Evolutionary conservation across 2,329 filamentous ascomycete species (phyloP), one percentile per base, ranked within the genome.

Genomic region (Neophaeococcomyces aloes): DNA sequence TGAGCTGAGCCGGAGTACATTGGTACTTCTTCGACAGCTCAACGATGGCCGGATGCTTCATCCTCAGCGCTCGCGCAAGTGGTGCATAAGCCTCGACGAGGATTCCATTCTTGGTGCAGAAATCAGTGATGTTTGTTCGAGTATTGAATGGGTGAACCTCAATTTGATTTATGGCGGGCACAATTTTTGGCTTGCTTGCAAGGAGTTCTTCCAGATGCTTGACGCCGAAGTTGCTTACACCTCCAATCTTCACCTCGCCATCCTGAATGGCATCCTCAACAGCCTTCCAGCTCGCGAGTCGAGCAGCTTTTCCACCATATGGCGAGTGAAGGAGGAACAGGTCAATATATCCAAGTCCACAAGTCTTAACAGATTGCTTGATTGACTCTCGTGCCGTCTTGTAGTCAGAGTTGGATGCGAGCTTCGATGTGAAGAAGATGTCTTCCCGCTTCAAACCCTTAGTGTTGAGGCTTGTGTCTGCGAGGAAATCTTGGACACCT

Each of bases 81-180:
- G 86, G 86, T 5, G 83, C 83, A 52, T 91, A 93, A 0, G 86
- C 85, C 62, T 91, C 78, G 1, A 91, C 71, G 0, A 80, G 65
- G 45, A 91, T 87, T 29, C 68, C 65, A 50, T 88, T 67, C 48
- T 75, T 65, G 45, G 75, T 69, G 56, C 85, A 85, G 53, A 76
- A 79, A 10, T 72, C 69, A 0, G 77, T 73, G 49, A 91, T 86
- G 29, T 72, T 69, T 0, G 68, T 70, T 41, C 81, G 76, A 1
- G 82, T 86, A 59, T 88, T 86, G 72, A 89, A 91, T 0, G 83
- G 84, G 49, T 89, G 83, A 1, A 88, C 74, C 60, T 89, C 82
- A 54, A 88, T 81, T 64, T 91, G 85, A 56, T 89, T 89, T 39
- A 89, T 76, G 1, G 78, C 75, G 0, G 85, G 84, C 7, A 67